A percentile compares a stretch with the other conserved stretches of the same genome.
Conservation (phyloP, 495 filamentous ascomycete species). For the Neurospora terricola region DNA sequence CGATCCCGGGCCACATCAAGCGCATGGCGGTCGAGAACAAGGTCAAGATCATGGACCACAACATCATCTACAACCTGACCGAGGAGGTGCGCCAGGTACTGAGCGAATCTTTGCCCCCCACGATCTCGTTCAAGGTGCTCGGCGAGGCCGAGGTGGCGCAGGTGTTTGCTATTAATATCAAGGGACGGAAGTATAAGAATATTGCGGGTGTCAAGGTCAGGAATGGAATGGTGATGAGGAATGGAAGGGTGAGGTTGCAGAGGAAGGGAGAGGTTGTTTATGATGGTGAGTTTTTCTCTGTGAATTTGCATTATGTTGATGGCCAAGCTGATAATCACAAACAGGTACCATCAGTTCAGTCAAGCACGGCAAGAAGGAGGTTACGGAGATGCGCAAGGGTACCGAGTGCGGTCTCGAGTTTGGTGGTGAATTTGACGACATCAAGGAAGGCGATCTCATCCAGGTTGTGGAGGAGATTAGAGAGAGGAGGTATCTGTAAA, state of each 20-base stretch:
- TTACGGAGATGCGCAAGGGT: slow-evolving; percentile 79
- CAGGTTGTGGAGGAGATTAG: slow-evolving; percentile 73
- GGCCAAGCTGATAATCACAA: background rate
- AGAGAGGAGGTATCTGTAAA: slow-evolving; percentile 60
- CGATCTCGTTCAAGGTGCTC: slow-evolving; percentile 54
- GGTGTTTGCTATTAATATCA: slow-evolving; percentile 74
- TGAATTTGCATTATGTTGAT: too few relatives aligned
- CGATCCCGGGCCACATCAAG: slow-evolving; percentile 56
- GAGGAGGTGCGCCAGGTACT: slow-evolving; percentile 69
- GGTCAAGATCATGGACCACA: slow-evolving; percentile 74
- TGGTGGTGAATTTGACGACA: slow-evolving; percentile 57
- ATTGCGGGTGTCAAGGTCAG: slow-evolving; percentile 85
- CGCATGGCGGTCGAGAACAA: slow-evolving; percentile 56
- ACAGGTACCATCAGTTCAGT: slow-evolving; percentile 67
- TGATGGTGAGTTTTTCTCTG: slow-evolving; percentile 52
- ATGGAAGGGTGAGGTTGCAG: slow-evolving; percentile 58
- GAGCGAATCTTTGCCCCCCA: slow-evolving; percentile 55
- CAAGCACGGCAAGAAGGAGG: slow-evolving; percentile 88
- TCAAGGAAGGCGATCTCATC: slow-evolving; percentile 72
- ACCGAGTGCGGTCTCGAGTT: slow-evolving; percentile 89
- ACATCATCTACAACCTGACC: slow-evolving; percentile 83
- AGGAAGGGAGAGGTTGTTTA: slow-evolving; percentile 58
- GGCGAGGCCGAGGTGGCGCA: slow-evolving; percentile 84
- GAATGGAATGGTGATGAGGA: slow-evolving; percentile 60
- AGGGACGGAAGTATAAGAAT: slow-evolving; percentile 53